Percentiles rank a stretch among this genome's conserved stretches.
Conservation (phyloP, 1,139 yeast genomes). For the Debaryomyces subglobosus region DNA sequence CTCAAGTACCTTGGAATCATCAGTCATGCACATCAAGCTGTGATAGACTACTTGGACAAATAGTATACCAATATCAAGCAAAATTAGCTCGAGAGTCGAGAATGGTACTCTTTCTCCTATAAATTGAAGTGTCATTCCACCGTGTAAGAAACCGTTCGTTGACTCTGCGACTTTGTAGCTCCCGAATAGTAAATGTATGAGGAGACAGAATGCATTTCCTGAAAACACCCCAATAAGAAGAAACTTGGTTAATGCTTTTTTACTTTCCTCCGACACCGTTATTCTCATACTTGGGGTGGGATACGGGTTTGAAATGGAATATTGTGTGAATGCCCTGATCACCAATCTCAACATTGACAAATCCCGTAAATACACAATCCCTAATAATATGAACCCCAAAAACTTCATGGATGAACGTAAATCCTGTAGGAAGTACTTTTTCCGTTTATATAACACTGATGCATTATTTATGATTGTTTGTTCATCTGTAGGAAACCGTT, state of each 20-base stretch:
- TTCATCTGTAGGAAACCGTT: constrained; percentile 39
- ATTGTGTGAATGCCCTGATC: constrained; percentile 33
- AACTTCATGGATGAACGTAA: constrained; percentile 32
- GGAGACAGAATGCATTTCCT: constrained; percentile 28
- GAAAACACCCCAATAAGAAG: constrained; percentile 28
- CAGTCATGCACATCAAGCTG: constrained; percentile 34
- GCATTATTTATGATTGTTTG: constrained; percentile 41
- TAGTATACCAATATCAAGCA: constrained; percentile 31
- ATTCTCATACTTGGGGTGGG: constrained; percentile 18
- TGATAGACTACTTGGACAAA: constrained; percentile 35
- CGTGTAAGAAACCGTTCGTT: constrained; percentile 30
- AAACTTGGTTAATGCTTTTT: constrained; percentile 31
- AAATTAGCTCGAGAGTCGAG: constrained; percentile 28
- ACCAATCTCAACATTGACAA: constrained; percentile 32
- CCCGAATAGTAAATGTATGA: constrained; percentile 36
- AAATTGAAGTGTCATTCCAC: constrained; percentile 42
- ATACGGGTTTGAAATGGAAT: constrained; percentile 33
- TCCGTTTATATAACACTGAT: constrained; percentile 40
- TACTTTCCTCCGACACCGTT: constrained; percentile 29
- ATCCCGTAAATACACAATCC: constrained; percentile 40
- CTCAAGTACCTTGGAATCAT: constrained; percentile 34
- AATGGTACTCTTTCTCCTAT: constrained; percentile 43
- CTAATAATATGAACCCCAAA: constrained; percentile 34
- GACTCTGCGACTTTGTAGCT: constrained; percentile 19
- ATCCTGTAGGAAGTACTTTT: constrained; percentile 41